Base-by-base conservation (phyloP, 2,329 filamentous ascomycete species). In the Macrophomina pseudophaseolina region DNA sequence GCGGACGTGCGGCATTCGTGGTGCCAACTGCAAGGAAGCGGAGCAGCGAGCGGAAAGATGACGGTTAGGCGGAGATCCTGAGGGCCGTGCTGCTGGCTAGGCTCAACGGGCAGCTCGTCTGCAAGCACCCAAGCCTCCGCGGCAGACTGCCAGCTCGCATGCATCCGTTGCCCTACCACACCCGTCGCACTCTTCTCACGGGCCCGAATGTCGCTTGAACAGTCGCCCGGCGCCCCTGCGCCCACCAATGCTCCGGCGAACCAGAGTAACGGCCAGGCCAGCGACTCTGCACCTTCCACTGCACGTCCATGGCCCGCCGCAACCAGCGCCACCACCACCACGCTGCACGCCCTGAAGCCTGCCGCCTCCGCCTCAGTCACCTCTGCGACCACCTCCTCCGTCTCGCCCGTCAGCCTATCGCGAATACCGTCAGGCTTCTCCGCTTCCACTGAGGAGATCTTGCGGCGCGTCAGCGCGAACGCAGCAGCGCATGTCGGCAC, bases 381-480 rank as follows among this genome's bases (percentile, higher is more conserved):
- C 33, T 38, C 48, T 33, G 63, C 42, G 42, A 35, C 58, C 62
- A 18, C 66, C 66, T 40, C 66, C 23, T 49, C 58, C 32, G 33
- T 44, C 44, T 62, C 58, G 32, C 58, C 58, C 44, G 28, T 40
- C 42, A 30, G 42, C 18, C 14, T 62, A 5, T 30, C 58, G 8
- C 58, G 44, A 35, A 62, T 67, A 35, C 60, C 63, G 64, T 53
- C 69, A 42, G 56, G 62, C 59, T 78, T 75, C 64, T 79, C 77
- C 7, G 74, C 79, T 5, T 75, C 80, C 9, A 81, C 80, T 3
- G 77, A 79, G 16, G 78, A 80, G 40, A 80, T 81, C 52, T 71
- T 81, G 6, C 78, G 79, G 68, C 71, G 78, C 42, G 68, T 75
- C 59, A 74, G 76, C 60, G 76, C 76, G 33, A 78, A 75, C 67